Base-by-base conservation (phyloP, 768 basidiomycete genomes). In the Pholiota conissans region DNA sequence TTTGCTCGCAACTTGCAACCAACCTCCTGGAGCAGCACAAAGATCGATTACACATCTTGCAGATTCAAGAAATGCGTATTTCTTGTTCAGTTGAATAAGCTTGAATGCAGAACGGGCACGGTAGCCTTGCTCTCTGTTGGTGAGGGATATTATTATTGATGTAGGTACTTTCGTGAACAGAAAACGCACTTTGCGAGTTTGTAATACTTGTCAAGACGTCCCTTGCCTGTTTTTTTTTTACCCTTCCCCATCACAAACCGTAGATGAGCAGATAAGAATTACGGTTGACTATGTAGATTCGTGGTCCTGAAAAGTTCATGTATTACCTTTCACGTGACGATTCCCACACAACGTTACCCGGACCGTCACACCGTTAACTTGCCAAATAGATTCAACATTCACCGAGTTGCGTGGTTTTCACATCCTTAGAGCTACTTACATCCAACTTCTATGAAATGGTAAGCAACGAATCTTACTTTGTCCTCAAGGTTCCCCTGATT, bases 71-170 rank as follows among this genome's bases (percentile, higher is more conserved):
- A 99, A 91, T 14, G 87, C 84, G 75, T 91, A 99, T 77, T 98
- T 99, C 72, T 96, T 95, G 81, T 99, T 98, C 60, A 99, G 78
- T 73, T 99, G 97, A 57, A 99, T 94, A 58, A 99, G 84, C 75
- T 99, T 99, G 87, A 96, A 96, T 2, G 97, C 97, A 14, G 97
- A 99, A 80, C 97, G 97, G 65, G 97, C 97, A 61, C 97, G 91
- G 72, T 95, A 99, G 60, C 97, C 97, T 79, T 99, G 97, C 78
- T 98, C 96, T 74, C 95, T 98, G 69, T 42, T 55, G 61, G 34
- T n/a, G 32, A 49, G 30, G 13, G 7, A 52, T 39, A 51, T 30
- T 56, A 60, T 64, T 62, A 20, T 22, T 58, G 35, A 27, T 27
- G 29, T 11, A 60, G 32, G 22, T 35, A 49, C 34, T 54, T 58